Evolutionary conservation across 2,329 filamentous ascomycete species (phyloP).

Genomic region (Fusarium lyarnte): DNA sequence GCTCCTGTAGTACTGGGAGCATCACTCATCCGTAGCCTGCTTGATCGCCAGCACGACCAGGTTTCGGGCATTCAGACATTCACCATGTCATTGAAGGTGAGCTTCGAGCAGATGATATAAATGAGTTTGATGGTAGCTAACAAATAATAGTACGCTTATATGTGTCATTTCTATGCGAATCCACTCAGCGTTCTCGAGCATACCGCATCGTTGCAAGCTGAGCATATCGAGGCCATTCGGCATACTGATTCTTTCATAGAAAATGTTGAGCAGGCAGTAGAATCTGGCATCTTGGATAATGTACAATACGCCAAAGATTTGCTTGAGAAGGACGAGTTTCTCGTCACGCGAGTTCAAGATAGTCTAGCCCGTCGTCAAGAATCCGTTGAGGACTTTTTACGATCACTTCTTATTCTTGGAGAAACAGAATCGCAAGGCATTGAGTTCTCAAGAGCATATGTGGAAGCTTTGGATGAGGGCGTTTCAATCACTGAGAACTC

Average conservation of each 20-base stretch:
- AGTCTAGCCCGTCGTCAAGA: conserved; percentile 47
- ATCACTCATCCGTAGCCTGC: conserved; percentile 67
- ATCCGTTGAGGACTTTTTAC: conserved; percentile 57
- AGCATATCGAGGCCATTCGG: conserved; percentile 74
- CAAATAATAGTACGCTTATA: conserved; percentile 74
- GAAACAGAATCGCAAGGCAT: conserved; percentile 49
- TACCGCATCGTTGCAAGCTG: conserved; percentile 56
- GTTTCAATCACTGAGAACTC: conserved; percentile 62
- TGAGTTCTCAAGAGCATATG: conserved; percentile 67
- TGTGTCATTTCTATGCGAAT: conserved; percentile 87
- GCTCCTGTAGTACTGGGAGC: conserved; percentile 71
- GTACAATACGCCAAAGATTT: conserved; percentile 58
- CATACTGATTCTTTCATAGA: conserved; percentile 74
- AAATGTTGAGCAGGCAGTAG: conserved; percentile 60
- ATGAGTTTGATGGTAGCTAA: conserved; percentile 7
- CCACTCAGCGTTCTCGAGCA: conserved; percentile 72
- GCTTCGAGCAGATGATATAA: not conserved
- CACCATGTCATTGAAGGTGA: conserved; percentile 73
- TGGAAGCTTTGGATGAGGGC: conserved; percentile 67
- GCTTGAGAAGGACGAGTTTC: conserved; percentile 67
- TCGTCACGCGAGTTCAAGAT: conserved; percentile 57
- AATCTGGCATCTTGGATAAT: conserved; percentile 52
- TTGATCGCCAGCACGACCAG: conserved; percentile 80
- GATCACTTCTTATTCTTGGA: conserved; percentile 58
- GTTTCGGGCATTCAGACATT: conserved; percentile 80